Evolutionary conservation across 2,329 filamentous ascomycete genomes (phyloP), one percentile per base, ranked within the genome.

Genomic region (Stachybotrys echinatus): DNA sequence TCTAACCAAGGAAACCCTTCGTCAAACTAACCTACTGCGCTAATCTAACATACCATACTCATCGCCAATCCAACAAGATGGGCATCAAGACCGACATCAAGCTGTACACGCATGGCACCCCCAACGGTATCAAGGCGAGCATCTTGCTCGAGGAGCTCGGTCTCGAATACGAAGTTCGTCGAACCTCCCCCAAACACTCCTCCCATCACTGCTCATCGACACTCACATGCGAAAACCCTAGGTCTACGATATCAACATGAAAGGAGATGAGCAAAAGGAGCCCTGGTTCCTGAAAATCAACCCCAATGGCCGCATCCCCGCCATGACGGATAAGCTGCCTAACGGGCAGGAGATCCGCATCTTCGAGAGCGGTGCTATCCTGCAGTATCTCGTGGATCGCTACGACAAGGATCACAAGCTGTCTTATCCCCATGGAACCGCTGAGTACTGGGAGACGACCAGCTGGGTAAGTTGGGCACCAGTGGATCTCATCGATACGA

Each of bases 251-350:
- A 84, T 95, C 60, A 78, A 87, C n/a, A 79, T 95, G 52, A 73
- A 67, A 54, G 87, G 88, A 55, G 88, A 90, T 65, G 79, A 74
- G n/a, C 89, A 95, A 61, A 95, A 94, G 65, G 73, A 92, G 67
- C 82, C 81, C 17, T 95, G 89, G 89, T 96, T 92, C 71, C 79
- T 95, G 23, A 84, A 85, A 48, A 95, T 96, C 72, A 96, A 96
- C 70, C 91, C 91, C 55, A 96, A 96, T 66, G 91, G 91, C 55
- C 87, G 91, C 57, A 95, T 96, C 60, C 92, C 91, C 4, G 91
- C 91, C 50, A 61, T 96, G 47, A 94, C 88, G 7, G 91, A 96
- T 69, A 88, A 77, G 6, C 86, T 88, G 65, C 74, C 75, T 5
- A 85, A 94, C 65, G 88, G 89, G 58, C 74, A 87, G 65, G 73